phyloP scores from a whole-genome alignment of 75 land plant species.

The Sequoia sempervirens region DNA sequence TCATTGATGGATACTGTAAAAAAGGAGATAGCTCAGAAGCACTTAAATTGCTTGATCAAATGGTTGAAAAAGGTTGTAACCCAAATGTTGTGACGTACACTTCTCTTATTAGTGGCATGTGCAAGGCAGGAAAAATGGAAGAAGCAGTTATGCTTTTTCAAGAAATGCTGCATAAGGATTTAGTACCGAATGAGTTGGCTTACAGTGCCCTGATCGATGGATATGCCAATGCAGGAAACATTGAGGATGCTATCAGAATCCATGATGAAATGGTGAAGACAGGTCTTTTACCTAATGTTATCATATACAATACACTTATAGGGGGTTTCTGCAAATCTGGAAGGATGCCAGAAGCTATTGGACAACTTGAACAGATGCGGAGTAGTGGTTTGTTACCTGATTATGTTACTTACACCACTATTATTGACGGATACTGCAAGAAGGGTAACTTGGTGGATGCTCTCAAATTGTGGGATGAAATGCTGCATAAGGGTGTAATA shows the following conservation, averaged over 20 bases:
- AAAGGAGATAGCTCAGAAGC: slow-evolving; percentile 39
- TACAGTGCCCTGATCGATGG: slow-evolving; percentile 40
- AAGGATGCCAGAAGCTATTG: slow-evolving; percentile 28
- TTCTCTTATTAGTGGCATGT: slow-evolving; percentile 64
- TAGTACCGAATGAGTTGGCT: slow-evolving; percentile 51
- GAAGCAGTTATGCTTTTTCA: slow-evolving; percentile 51
- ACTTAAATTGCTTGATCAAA: slow-evolving; percentile 41
- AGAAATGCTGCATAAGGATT: slow-evolving; percentile 39
- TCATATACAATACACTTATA: slow-evolving; percentile 75
- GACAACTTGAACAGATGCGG: slow-evolving; percentile 35
- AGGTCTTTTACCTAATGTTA: slow-evolving; percentile 53
- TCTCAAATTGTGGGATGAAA: slow-evolving; percentile 49
- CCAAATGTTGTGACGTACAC: slow-evolving; percentile 62
- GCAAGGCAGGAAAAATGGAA: slow-evolving; percentile 47
- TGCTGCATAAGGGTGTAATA: slow-evolving; percentile 36
- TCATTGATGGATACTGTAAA: slow-evolving; percentile 65
- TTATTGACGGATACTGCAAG: slow-evolving; percentile 54
- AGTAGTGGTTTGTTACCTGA: slow-evolving; percentile 52
- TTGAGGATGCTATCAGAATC: slow-evolving; percentile 55
- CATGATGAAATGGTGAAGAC: slow-evolving; percentile 48
- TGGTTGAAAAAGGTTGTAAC: slow-evolving; percentile 48
- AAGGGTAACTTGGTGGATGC: slow-evolving; percentile 45
- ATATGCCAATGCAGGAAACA: slow-evolving; percentile 27
- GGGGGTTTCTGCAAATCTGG: slow-evolving; percentile 54
- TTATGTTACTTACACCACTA: slow-evolving; percentile 55